Conservation (phyloP, 1,284 basidiomycete genomes). For the Stygiomarasmius scandens region DNA sequence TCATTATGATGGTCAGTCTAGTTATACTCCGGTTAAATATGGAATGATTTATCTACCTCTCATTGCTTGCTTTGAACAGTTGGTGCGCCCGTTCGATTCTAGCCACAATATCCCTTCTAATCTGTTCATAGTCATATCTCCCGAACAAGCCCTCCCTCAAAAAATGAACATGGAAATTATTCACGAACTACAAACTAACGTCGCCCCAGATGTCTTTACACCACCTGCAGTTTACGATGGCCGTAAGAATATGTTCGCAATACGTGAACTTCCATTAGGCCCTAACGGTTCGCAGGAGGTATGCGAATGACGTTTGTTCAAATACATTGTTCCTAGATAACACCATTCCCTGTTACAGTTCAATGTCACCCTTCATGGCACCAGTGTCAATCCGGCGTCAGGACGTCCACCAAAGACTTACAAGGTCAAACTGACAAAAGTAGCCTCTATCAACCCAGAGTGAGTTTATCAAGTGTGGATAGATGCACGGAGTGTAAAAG, state of each 20-base stretch:
- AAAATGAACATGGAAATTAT: constrained; percentile 72
- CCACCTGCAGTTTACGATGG: constrained; percentile 68
- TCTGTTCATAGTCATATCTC: constrained; percentile 52
- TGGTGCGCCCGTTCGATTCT: neutral
- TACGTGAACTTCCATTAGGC: constrained; percentile 58
- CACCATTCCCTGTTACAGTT: constrained; percentile 42
- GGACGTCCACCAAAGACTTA: constrained; percentile 45
- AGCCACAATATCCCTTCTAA: neutral
- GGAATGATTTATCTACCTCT: neutral
- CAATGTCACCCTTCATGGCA: constrained; percentile 47
- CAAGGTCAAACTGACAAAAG: constrained; percentile 53
- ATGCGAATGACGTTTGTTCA: too few relatives aligned
- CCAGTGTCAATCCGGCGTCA: constrained; percentile 8
- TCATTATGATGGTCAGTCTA: constrained; percentile 71
- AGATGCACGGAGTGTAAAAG: neutral
- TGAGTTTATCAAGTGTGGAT: constrained; percentile 29
- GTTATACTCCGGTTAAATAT: constrained; percentile 4
- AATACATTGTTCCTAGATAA: too few relatives aligned
- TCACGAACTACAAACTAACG: constrained; percentile 49
- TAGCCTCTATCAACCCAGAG: constrained; percentile 64
- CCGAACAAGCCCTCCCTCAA: constrained; percentile 65
- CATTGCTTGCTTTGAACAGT: neutral
- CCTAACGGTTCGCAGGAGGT: constrained; percentile 50
- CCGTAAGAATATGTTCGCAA: constrained; percentile 75
- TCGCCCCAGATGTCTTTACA: constrained; percentile 47